Conservation (phyloP, 2,329 filamentous ascomycete species). For the Alternaria ethzedia region DNA sequence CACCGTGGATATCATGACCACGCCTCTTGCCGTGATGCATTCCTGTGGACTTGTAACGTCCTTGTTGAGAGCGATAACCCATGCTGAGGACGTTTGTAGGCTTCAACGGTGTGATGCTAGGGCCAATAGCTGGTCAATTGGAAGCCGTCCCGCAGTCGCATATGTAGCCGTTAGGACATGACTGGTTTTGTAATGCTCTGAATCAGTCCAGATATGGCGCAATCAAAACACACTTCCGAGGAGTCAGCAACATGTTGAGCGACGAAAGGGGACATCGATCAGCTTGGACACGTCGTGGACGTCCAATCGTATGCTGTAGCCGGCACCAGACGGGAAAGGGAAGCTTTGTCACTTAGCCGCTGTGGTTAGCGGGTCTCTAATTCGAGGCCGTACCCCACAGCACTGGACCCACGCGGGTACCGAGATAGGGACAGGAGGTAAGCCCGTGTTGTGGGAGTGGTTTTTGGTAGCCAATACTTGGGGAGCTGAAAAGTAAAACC, state of each 20-base stretch:
- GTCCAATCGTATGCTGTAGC: constrained; percentile 11
- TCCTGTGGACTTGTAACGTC: not conserved
- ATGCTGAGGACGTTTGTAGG: not conserved
- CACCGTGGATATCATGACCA: not conserved
- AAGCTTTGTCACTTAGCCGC: constrained; percentile 15
- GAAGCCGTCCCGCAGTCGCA: not conserved
- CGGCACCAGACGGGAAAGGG: constrained; percentile 7
- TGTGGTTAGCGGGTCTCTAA: constrained; percentile 10
- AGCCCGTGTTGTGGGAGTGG: constrained; percentile 2
- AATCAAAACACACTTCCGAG: constrained; percentile 1
- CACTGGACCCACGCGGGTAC: constrained; percentile 4
- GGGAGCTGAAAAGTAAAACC: constrained; percentile 16
- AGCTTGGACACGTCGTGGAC: not conserved
- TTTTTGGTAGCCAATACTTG: constrained; percentile 12
- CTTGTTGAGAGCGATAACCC: not conserved
- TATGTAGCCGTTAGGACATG: not conserved
- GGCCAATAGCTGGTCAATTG: not conserved
- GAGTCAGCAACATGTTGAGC: constrained; percentile 3
- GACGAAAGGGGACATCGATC: constrained; percentile 7
- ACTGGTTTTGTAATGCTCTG: not conserved
- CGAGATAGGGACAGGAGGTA: constrained; percentile 5
- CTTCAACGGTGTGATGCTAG: not conserved
- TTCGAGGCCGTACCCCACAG: constrained; percentile 15
- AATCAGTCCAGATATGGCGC: not conserved
- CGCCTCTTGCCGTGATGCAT: not conserved